Evolutionary conservation across 2,329 filamentous ascomycete genomes (phyloP).

Genomic region (Colletotrichum spaethianum): DNA sequence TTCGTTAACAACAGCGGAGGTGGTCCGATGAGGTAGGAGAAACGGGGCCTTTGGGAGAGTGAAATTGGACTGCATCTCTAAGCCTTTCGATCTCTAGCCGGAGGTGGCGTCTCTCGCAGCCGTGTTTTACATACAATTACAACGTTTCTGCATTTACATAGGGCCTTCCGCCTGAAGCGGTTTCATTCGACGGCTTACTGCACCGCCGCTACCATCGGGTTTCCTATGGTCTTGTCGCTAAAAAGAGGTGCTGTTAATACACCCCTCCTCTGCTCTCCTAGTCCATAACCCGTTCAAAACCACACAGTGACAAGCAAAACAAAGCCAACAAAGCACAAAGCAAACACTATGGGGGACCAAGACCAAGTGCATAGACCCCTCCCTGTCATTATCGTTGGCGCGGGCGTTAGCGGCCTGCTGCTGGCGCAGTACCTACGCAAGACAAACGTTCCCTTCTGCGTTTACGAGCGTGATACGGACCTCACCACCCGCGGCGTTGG

Average conservation of each 20-base stretch:
- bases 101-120: not conserved
- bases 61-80: slow-evolving; percentile 22
- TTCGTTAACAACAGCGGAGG: not conserved
- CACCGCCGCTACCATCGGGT: not conserved
- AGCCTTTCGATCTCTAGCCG: not conserved
- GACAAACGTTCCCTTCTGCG: slow-evolving; percentile 56
- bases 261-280: not conserved
- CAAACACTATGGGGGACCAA: slow-evolving; percentile 10
- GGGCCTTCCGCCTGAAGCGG: not conserved
- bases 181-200: not conserved
- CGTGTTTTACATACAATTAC: not conserved
- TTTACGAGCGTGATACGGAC: slow-evolving; percentile 68
- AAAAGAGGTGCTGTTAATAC: not conserved
- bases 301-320: not conserved
- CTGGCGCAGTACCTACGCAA: slow-evolving; percentile 53
- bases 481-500: slow-evolving; percentile 64
- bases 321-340: not conserved
- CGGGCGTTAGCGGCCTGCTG: slow-evolving; percentile 54
- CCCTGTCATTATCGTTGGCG: slow-evolving; percentile 54
- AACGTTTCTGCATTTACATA: slow-evolving; percentile 13
- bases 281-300: not conserved
- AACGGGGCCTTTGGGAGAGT: slow-evolving; percentile 3
- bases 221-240: not conserved
- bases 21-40: slow-evolving; percentile 8
- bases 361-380: slow-evolving; percentile 20